phyloP scores from a whole-genome alignment of 257 asterid species.

The Anisodus tanguticus region DNA sequence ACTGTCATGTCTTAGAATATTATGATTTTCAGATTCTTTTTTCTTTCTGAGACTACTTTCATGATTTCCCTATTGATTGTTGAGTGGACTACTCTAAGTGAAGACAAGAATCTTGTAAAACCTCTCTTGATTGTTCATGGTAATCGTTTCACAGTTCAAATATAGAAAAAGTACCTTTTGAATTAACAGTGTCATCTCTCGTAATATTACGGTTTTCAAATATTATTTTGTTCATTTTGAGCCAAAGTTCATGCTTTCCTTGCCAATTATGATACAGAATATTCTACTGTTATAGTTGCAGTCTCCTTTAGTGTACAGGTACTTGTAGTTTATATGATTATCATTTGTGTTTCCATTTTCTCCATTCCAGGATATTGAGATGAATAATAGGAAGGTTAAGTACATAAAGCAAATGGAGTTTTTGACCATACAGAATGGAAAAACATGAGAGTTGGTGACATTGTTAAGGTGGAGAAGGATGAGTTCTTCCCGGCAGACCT shows the following conservation, averaged over 20 bases:
- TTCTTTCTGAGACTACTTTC: background rate
- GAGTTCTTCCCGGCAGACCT: conserved; percentile 91
- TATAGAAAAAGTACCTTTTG: background rate
- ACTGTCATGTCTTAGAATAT: no score
- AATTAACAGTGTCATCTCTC: background rate
- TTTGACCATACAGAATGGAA: conserved; percentile 73
- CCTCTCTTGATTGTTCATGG: background rate
- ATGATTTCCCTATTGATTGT: background rate
- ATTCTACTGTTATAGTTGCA: background rate
- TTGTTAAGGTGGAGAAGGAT: conserved; percentile 85
- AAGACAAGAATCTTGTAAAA: background rate
- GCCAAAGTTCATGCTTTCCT: background rate
- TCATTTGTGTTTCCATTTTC: background rate
- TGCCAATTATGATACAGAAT: background rate
- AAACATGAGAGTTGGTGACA: conserved; percentile 80
- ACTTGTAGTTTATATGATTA: background rate
- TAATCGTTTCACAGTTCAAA: background rate
- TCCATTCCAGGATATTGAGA: conserved; percentile 70
- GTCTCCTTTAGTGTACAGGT: background rate
- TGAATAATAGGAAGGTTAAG: conserved; percentile 77
- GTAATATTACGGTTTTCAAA: background rate
- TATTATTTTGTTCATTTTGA: background rate
- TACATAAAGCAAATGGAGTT: conserved; percentile 65
- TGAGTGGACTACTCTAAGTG: background rate
- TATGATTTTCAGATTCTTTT: no score